phyloP scores from a whole-genome alignment of 108 stramenopile species.

The Skeletonema potamos region DNA sequence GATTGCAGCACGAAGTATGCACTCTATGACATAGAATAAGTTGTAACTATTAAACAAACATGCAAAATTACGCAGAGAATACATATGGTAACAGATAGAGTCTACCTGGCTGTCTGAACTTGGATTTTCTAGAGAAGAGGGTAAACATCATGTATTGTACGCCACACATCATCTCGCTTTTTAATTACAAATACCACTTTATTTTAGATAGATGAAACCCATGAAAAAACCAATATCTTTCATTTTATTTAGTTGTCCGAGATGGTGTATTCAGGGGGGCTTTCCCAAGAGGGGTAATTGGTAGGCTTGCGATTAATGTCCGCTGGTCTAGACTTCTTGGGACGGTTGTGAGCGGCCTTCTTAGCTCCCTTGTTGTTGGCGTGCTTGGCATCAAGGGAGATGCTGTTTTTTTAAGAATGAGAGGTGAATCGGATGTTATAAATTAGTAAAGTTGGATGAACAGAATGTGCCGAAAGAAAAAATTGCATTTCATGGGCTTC shows the following conservation, averaged over 20 bases:
- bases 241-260: constrained; percentile 41
- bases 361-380: constrained; percentile 84
- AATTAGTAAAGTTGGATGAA: background rate
- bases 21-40: background rate
- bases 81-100: too few relatives aligned
- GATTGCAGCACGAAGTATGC: background rate
- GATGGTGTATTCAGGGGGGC: constrained; percentile 78
- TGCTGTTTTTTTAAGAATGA: constrained; percentile 1
- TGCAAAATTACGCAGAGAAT: background rate
- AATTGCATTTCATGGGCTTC: background rate
- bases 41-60: background rate
- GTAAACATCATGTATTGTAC: too few relatives aligned
- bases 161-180: background rate
- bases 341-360: constrained; percentile 80
- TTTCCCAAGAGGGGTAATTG: constrained; percentile 61
- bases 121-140: too few relatives aligned
- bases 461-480: background rate
- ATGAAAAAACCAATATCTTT: background rate
- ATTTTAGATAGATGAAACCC: background rate
- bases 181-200: background rate
- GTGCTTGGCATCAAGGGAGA: constrained; percentile 71
- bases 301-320: constrained; percentile 81
- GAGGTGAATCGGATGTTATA: background rate
- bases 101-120: too few relatives aligned
- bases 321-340: constrained; percentile 75